phyloP scores from a whole-genome alignment of 75 land plant genomes.

The Ceratopteris richardii region DNA sequence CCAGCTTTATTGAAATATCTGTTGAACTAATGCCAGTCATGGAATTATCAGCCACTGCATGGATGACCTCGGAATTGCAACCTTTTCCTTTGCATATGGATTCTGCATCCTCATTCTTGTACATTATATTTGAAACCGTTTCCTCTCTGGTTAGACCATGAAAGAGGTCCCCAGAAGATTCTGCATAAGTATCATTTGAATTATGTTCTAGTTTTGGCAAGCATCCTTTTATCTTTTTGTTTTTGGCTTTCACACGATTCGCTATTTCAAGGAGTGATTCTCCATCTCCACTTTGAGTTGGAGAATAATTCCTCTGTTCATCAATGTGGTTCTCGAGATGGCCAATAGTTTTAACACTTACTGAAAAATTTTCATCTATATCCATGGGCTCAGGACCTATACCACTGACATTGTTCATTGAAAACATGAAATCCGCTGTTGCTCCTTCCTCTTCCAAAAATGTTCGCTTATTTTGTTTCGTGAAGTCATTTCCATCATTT shows the following conservation, averaged over 20 bases:
- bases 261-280: slow-evolving; percentile 1
- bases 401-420: neutral
- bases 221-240: neutral
- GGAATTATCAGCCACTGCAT: too few species aligned
- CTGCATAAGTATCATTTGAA: neutral
- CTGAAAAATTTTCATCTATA: slow-evolving; percentile 14
- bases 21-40: too few species aligned
- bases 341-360: neutral
- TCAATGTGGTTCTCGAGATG: neutral
- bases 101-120: too few species aligned
- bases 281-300: neutral
- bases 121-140: too few species aligned
- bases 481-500: neutral
- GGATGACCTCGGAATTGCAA: too few species aligned
- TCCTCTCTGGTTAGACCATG: neutral
- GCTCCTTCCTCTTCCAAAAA: slow-evolving; percentile 1
- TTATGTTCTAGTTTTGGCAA: neutral
- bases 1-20: too few species aligned
- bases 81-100: slow-evolving; percentile 16
- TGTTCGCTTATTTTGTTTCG: neutral
- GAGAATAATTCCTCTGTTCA: neutral
- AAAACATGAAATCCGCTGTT: neutral
- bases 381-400: slow-evolving; percentile 19
- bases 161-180: neutral
- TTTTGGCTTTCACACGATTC: slow-evolving; percentile 3